phyloP scores from a whole-genome alignment of 75 land plant species.

The Pinus albicaulis region DNA sequence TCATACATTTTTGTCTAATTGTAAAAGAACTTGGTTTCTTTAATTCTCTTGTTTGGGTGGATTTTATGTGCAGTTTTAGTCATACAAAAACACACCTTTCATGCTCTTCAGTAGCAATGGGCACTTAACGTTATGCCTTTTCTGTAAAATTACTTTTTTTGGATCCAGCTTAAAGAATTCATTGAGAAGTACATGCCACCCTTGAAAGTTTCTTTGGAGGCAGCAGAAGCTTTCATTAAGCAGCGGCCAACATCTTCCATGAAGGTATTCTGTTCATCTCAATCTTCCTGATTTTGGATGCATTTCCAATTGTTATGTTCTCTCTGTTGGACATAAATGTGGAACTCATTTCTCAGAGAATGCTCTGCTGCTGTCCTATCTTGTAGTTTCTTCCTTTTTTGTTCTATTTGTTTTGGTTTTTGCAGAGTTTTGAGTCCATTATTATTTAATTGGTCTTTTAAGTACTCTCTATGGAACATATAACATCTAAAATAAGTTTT shows the following conservation, averaged over 20 bases:
- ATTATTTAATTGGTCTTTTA: neutral
- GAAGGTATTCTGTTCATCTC: constrained; percentile 16
- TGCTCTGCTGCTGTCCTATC: neutral
- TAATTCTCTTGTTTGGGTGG: neutral
- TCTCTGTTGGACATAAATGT: neutral
- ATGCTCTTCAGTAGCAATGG: neutral
- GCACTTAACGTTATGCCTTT: neutral
- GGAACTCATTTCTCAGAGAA: neutral
- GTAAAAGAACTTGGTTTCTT: neutral
- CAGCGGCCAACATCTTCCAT: constrained; percentile 42
- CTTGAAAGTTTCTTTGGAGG: constrained; percentile 30
- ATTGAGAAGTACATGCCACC: constrained; percentile 45
- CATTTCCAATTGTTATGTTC: neutral
- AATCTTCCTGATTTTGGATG: neutral
- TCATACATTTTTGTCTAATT: neutral
- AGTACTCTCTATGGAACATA: neutral
- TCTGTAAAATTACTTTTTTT: neutral
- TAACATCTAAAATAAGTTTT: neutral
- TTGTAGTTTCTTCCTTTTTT: neutral
- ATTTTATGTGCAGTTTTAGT: neutral
- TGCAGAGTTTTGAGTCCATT: no score
- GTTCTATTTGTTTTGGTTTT: neutral
- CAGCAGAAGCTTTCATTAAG: constrained; percentile 36
- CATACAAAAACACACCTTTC: neutral
- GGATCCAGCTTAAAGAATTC: constrained; percentile 28